Evolutionary conservation across 2,329 filamentous ascomycete species (phyloP).

Genomic region (Plenodomus tracheiphilus): DNA sequence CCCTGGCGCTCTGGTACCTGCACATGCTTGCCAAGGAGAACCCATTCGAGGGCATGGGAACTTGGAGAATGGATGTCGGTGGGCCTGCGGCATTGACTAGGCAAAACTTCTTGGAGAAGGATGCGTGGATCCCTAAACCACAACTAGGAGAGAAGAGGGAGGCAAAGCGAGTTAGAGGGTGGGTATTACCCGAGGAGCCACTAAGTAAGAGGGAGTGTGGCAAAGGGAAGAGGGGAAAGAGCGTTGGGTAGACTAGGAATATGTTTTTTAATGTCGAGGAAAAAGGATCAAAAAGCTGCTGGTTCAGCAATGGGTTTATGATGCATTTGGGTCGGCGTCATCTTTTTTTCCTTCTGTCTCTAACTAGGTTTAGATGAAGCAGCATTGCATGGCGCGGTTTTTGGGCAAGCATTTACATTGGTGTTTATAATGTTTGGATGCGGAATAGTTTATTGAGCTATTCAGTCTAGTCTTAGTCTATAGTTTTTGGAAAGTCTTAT

Average conservation of each 20-base stretch:
- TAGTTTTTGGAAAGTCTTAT: too few relatives aligned
- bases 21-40: conserved; percentile 71
- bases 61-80: conserved; percentile 72
- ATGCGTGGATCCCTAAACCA: conserved; percentile 74
- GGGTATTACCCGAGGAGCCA: conserved; percentile 75
- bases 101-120: conserved; percentile 69
- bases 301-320: too few relatives aligned
- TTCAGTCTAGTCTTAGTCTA: too few relatives aligned
- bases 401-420: too few relatives aligned
- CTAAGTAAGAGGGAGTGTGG: conserved; percentile 68
- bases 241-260: conserved; percentile 1
- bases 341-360: too few relatives aligned
- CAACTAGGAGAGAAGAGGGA: conserved; percentile 75
- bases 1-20: conserved; percentile 75
- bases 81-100: conserved; percentile 73
- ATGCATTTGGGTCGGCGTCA: too few relatives aligned
- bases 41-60: conserved; percentile 61
- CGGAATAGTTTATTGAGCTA: too few relatives aligned
- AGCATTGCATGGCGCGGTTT: too few relatives aligned
- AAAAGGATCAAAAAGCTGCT: neutral
- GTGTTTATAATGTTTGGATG: too few relatives aligned
- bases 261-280: too few relatives aligned
- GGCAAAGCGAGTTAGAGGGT: conserved; percentile 72
- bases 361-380: too few relatives aligned
- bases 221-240: conserved; percentile 37